Evolutionary conservation across 495 filamentous ascomycete genomes (phyloP), one percentile per base, ranked within the genome.

Genomic region (Penicillium ochrochloron): DNA sequence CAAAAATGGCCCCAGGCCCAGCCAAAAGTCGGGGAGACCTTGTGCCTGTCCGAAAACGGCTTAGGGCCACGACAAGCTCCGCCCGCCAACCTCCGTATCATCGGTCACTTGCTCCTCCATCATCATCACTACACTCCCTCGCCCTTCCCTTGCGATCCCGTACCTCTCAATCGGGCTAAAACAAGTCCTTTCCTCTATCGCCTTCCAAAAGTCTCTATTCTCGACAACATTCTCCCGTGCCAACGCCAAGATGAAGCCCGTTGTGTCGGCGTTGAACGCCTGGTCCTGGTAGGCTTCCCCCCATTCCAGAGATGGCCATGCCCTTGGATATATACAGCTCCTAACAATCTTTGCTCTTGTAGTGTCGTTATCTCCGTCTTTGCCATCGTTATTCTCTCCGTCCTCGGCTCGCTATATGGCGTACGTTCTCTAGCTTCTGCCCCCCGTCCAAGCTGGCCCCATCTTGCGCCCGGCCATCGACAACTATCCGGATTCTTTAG

Each of bases 351-450:
- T 21, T 34, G 35, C 37, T 14, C 34, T 9, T 33, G 39, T 61
- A 96, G 93, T 82, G 87, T 94, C 68, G 87, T 96, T 70, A 90
- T 97, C 72, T 97, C 93, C 59, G 71, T 88, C 70, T 94, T 94
- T 73, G 93, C 92, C 33, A 93, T 97, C 69, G 71, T 96, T 69
- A 94, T 97, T 67, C 89, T 97, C 68, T 90, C 88, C 21, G 82
- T 92, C 66, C 89, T 97, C 71, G 93, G 92, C 65, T 76, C 87
- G 54, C 85, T 97, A 71, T 97, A 88, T 82, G 86, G 85, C 69
- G 86, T 89, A 83, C 70, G 65, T 71, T 37, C 11, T 4, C 31
- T 57, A 56, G 27, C 25, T 27, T 27, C 25, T 4, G 25, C 8
- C 41, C 52, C 56, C 42, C 37, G 11, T 52, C 12, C 55, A 14